Conservation (phyloP, 2,329 filamentous ascomycete genomes). For the Cytospora piceae region DNA sequence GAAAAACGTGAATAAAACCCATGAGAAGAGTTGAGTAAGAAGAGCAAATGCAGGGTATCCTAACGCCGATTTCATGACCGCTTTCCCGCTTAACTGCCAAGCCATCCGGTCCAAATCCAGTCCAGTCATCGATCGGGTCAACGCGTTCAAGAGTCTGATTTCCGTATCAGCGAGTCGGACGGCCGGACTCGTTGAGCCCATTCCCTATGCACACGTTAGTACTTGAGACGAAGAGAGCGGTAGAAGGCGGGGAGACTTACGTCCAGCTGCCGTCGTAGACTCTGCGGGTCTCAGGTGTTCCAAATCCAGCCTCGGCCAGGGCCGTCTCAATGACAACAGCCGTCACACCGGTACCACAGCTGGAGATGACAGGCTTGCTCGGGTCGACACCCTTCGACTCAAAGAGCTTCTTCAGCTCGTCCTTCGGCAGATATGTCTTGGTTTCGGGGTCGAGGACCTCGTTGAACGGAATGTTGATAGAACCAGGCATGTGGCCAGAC, state of each 20-base stretch:
- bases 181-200: constrained; percentile 69
- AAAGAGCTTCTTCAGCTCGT: constrained; percentile 77
- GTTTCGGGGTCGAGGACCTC: constrained; percentile 80
- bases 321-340: constrained; percentile 90
- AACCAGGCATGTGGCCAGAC: constrained; percentile 90
- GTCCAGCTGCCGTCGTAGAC: constrained; percentile 99
- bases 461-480: constrained; percentile 79
- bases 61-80: constrained; percentile 26
- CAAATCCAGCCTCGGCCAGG: constrained; percentile 76
- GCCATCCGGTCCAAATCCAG: constrained; percentile 12
- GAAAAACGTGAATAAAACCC: background rate
- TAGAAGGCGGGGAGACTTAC: constrained; percentile 56
- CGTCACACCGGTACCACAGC: constrained; percentile 92
- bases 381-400: constrained; percentile 79
- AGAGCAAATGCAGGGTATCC: constrained; percentile 28
- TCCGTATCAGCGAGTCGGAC: constrained; percentile 65
- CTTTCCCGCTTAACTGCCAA: constrained; percentile 8
- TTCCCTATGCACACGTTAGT: constrained; percentile 48
- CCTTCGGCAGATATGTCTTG: constrained; percentile 75
- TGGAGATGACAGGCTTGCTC: constrained; percentile 79
- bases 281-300: constrained; percentile 66
- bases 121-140: constrained; percentile 3
- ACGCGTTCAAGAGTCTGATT: constrained; percentile 18
- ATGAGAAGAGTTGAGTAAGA: constrained; percentile 16
- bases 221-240: constrained; percentile 24